Base-by-base conservation (phyloP, 83 land plant species). In the Picea engelmannii region DNA sequence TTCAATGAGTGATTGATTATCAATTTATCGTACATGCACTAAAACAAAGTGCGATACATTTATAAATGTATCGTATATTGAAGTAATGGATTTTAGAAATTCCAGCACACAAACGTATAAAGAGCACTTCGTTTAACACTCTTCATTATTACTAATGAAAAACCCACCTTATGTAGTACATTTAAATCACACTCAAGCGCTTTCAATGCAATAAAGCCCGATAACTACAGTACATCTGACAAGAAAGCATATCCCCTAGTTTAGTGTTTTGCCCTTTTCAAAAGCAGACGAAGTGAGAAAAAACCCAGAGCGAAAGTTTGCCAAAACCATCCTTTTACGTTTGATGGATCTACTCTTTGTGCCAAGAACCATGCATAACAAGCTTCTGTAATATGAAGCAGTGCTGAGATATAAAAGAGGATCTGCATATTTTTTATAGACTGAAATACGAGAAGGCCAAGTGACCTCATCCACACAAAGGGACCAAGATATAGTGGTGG, bases 271-370 rank as follows among this genome's bases (percentile, higher is more conserved):
- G 59, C 85, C 83, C 88, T 92, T 81, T 90, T 88, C 84, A 92
- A 40, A 68, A 96, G 80, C 49, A 78, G 82, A 10, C 91, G 83
- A n/a, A 95, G 85, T 5, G 99, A 96, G 49, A 92, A 86, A 66
- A 86, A 74, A 9, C 99, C 99, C 20, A 96, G 84, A 21, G 79
- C 86, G 31, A 92, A 52, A 63, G 98, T 96, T 82, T 95, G 99
- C 98, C 90, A 91, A 69, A 93, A 88, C 99, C 99, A 96, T 20
- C 91, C 95, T 79, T 38, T 92, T 42, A 91, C 77, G 81, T 96
- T 96, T 16, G 76, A 82, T 40, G 91, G 96, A 83, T 96, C 99
- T 27, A 90, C 99, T 66, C 79, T 86, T 71, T 63, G 92, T 42
- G 99, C 93, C 58, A 96, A 77, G 66, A 62, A 24, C 94, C 95